Base-by-base conservation (phyloP, 2,329 filamentous ascomycete genomes). In the Fusarium sterilihyphosum region DNA sequence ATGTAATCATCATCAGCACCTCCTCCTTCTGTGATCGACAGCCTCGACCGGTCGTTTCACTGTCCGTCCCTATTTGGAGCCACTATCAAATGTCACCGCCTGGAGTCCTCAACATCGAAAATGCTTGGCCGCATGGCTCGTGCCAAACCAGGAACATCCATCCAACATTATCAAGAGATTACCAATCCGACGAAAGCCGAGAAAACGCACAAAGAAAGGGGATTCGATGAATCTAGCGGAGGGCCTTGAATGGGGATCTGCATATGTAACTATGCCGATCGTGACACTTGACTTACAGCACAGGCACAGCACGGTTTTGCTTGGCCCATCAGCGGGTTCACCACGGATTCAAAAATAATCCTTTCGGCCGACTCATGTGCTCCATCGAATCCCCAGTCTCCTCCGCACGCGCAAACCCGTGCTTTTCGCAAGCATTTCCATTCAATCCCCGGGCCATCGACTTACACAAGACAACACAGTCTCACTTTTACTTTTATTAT, bases 281-380 rank as follows among this genome's bases (percentile, higher is more conserved):
- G 49, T 54, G 29, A 52, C 56, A 69, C 59, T 57, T 43, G 22
- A 40, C 31, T 24, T 43, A 54, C 60, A 73, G n/a, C 61, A 70
- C 57, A 67, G 40, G 60, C 49, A 72, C 56, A 47, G 43, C 50
- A 66, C 29, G 43, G 57, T 44, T 53, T 62, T 61, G 64, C 64
- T 71, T 65, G 57, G 61, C 54, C 54, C 49, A 47, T 58, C 50
- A 68, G 58, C 49, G 61, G 67, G 31, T 61, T 74, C 71, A 72
- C 35, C 38, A 67, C 71, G 68, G 71, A 50, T 61, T 59, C 71
- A 57, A 43, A 64, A 24, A 61, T 49, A 61, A 65, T 72, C 67
- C 63, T 74, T 71, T 74, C 71, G 71, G 71, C 71, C 71, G 71
- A 74, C 67, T 64, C 53, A 47, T 74, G 53, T 53, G 44, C 58